A percentile compares a stretch with the other conserved stretches of the same genome.
These are phyloP conservation scores for Corchorus olitorius DNA, from an alignment of 345 rosid genomes.

Conservation along the genomic window DNA sequence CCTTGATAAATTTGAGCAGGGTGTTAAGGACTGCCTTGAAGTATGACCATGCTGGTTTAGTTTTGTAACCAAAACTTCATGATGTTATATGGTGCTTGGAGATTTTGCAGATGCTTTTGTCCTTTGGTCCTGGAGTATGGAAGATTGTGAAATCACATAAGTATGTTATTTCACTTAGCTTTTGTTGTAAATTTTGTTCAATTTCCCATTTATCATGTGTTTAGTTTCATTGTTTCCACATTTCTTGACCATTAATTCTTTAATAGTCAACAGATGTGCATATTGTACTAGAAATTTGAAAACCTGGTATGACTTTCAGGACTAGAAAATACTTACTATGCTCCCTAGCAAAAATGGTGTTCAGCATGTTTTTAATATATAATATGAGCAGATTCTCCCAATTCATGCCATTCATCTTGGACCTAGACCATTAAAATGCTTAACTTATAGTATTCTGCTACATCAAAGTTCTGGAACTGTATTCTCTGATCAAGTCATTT, in stretches of 20 bases:
- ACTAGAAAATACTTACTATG: no score
- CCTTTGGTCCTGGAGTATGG: constrained; percentile 6
- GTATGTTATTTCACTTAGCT: constrained; percentile 1
- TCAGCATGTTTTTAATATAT: not conserved
- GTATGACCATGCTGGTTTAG: constrained; percentile 31
- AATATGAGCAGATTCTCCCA: not conserved
- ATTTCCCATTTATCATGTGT: constrained; percentile 4
- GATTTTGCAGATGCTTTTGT: constrained; percentile 19
- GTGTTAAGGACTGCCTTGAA: constrained; percentile 62
- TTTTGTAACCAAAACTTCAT: constrained; percentile 7
- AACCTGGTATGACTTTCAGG: no score
- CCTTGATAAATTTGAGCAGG: constrained; percentile 60
- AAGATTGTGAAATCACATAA: not conserved
- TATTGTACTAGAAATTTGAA: no score
- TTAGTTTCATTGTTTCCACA: not conserved
- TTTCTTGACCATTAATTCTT: constrained; percentile 2
- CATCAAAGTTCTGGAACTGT: not conserved
- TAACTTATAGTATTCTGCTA: not conserved
- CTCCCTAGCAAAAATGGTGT: no score
- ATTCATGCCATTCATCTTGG: not conserved
- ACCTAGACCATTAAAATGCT: not conserved
- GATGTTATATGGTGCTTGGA: constrained; percentile 16
- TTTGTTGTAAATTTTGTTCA: constrained; percentile 9
- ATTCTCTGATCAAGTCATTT: not conserved
- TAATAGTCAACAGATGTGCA: not conserved